Percentiles rank a stretch among this genome's conserved stretches.
phyloP scores from a whole-genome alignment of 768 basidiomycete species.

The Tulasnella sp. region DNA sequence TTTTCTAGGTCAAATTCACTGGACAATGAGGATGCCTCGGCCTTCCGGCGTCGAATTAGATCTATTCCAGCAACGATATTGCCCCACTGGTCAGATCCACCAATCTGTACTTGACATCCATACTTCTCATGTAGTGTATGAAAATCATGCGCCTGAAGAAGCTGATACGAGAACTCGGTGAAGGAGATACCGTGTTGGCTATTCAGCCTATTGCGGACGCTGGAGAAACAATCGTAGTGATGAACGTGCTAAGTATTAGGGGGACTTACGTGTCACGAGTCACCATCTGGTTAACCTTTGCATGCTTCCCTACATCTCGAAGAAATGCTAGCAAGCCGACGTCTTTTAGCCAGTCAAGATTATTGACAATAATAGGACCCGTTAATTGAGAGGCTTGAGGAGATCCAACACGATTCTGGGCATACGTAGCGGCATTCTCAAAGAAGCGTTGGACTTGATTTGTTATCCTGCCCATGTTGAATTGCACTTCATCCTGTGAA shows the following conservation, averaged over 20 bases:
- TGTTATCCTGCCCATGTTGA: conserved; percentile 54
- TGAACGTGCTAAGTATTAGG: neutral
- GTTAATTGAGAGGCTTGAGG: neutral
- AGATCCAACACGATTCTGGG: conserved; percentile 27
- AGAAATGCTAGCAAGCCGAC: conserved; percentile 75
- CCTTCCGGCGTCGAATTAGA: conserved; percentile 45
- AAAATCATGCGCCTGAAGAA: conserved; percentile 95
- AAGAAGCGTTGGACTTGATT: conserved; percentile 64
- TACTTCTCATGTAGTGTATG: conserved; percentile 51
- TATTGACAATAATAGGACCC: conserved; percentile 41
- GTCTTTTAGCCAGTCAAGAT: conserved; percentile 64
- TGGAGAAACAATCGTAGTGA: conserved; percentile 24
- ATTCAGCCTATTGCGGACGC: conserved; percentile 67
- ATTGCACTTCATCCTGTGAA: conserved; percentile 41
- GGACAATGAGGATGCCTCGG: conserved; percentile 8
- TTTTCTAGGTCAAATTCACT: conserved; percentile 3
- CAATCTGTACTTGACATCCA: conserved; percentile 75
- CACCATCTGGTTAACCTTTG: conserved; percentile 81
- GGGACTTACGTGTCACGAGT: conserved; percentile 65
- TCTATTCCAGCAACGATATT: conserved; percentile 93
- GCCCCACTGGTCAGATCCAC: conserved; percentile 98
- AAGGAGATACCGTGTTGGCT: conserved; percentile 89
- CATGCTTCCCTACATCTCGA: conserved; percentile 61
- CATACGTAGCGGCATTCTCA: conserved; percentile 47
- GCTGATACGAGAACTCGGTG: conserved; percentile 95